These are phyloP conservation scores for Chloroidium sp. DNA, from an alignment of 163 green algal genomes.

Conservation along the genomic window DNA sequence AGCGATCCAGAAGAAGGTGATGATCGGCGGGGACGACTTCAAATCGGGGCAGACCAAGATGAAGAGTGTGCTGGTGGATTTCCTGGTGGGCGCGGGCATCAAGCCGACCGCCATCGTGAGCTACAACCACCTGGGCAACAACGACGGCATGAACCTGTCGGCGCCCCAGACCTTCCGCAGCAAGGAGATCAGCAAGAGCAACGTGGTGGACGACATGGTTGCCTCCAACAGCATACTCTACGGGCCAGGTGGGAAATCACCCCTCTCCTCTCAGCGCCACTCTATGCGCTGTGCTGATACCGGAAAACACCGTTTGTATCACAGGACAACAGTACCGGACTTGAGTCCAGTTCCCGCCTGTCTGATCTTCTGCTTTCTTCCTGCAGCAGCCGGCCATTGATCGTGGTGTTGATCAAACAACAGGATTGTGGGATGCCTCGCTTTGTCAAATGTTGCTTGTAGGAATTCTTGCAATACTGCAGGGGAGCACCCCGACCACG, in stretches of 20 bases:
- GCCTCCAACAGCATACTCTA: slow-evolving; percentile 82
- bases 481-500: slow-evolving; percentile 93
- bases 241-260: slow-evolving; percentile 25
- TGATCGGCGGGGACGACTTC: slow-evolving; percentile 99
- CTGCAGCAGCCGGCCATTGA: too few species aligned
- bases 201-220: slow-evolving; percentile 99
- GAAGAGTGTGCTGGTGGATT: slow-evolving; percentile 98
- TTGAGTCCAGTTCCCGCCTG: slow-evolving; percentile 1
- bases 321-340: not conserved
- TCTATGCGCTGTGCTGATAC: too few species aligned
- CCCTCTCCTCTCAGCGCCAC: too few species aligned
- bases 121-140: slow-evolving; percentile 99
- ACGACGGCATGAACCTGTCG: slow-evolving; percentile 96
- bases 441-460: too few species aligned
- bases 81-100: slow-evolving; percentile 93
- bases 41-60: slow-evolving; percentile 99
- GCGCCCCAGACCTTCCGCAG: slow-evolving; percentile 89
- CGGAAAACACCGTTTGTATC: too few species aligned
- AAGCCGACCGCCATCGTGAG: slow-evolving; percentile 96
- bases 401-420: too few species aligned
- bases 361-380: slow-evolving; percentile 40
- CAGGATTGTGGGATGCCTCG: too few species aligned
- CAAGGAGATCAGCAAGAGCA: slow-evolving; percentile 95
- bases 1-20: slow-evolving; percentile 52
- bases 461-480: slow-evolving; percentile 11